Percentiles rank a stretch among this genome's conserved stretches.
Evolutionary conservation across 768 basidiomycete genomes (phyloP).

Genomic region (Kwoniella mangroviensis): DNA sequence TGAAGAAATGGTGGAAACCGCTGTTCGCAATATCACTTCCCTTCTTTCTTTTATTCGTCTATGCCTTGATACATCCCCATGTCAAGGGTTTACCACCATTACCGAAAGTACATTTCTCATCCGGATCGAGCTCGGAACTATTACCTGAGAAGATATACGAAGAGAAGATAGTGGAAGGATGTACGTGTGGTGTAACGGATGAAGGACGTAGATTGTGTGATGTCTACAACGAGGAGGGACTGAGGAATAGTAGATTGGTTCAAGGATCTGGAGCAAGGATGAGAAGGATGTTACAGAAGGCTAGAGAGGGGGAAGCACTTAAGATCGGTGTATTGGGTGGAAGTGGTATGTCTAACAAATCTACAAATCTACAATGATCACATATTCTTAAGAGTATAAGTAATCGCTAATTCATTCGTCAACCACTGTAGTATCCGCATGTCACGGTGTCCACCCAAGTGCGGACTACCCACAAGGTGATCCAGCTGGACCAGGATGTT

Average conservation of each 20-base stretch:
- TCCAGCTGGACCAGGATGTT: constrained; percentile 55
- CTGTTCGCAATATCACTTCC: constrained; percentile 30
- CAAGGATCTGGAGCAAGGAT: constrained; percentile 49
- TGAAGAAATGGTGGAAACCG: constrained; percentile 41
- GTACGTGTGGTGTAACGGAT: constrained; percentile 35
- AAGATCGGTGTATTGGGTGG: constrained; percentile 54
- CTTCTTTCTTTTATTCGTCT: constrained; percentile 41
- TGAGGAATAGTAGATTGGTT: constrained; percentile 35
- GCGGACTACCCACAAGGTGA: constrained; percentile 49
- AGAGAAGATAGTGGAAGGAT: constrained; percentile 26
- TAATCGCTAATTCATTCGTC: no score
- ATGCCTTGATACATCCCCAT: constrained; percentile 42
- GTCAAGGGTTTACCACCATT: constrained; percentile 46
- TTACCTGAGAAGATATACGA: constrained; percentile 11
- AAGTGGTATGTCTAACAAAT: constrained; percentile 42
- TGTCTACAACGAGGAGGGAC: constrained; percentile 45
- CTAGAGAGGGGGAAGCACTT: constrained; percentile 37
- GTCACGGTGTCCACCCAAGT: constrained; percentile 53
- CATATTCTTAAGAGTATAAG: no score
- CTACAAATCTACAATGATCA: background rate
- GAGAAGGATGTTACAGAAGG: constrained; percentile 43
- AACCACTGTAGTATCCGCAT: constrained; percentile 46
- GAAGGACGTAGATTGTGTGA: constrained; percentile 47
- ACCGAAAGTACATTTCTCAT: constrained; percentile 31
- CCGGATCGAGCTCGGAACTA: background rate